Evolutionary conservation across 2,329 filamentous ascomycete species (phyloP), one percentile per base, ranked within the genome.

Genomic region (Blumeriella jaapii): DNA sequence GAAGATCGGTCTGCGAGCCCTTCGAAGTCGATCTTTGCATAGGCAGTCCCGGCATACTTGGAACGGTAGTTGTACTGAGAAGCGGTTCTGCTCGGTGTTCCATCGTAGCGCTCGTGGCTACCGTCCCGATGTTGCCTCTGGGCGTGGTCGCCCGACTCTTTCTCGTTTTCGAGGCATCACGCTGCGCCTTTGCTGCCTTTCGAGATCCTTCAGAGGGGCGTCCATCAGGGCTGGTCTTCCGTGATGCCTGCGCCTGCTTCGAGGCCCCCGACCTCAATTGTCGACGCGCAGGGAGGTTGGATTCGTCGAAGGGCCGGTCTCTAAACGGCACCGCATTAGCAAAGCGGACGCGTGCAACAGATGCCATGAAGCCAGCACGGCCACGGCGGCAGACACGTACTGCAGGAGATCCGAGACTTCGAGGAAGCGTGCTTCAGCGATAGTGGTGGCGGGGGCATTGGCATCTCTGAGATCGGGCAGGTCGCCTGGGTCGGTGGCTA

Each of bases 401-500:
- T 71, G 67, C 48, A 69, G 57, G 39, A 78, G 68, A 52, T 77
- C 71, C 46, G 64, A 67, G 29, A 64, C 65, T 48, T 70, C 62
- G 38, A 76, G 57, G 42, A 75, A 77, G 43, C 67, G 62, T 52
- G 59, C 61, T 61, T 77, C 71, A 48, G 62, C 65, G 12, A 62
- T 49, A 37, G 63, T 66, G 55, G 61, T 57, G 40, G 67, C 61
- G 39, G 64, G 65, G 64, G 67, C 67, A 66, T 76, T 71, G 48
- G 62, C 60, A 47, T 69, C 67, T 52, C 64, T 63, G 56, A 72
- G 65, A 58, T 66, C 64, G 59, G 67, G 62, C 56, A 71, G 68
- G 52, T 73, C 71, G 52, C 77, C 55, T 46, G 64, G 65, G 58
- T 65, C 63, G 60, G 74, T 67, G 55, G 68, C 62, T 60, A 78